Evolutionary conservation across 2,329 filamentous ascomycete genomes (phyloP).

Genomic region (Claviceps africana): DNA sequence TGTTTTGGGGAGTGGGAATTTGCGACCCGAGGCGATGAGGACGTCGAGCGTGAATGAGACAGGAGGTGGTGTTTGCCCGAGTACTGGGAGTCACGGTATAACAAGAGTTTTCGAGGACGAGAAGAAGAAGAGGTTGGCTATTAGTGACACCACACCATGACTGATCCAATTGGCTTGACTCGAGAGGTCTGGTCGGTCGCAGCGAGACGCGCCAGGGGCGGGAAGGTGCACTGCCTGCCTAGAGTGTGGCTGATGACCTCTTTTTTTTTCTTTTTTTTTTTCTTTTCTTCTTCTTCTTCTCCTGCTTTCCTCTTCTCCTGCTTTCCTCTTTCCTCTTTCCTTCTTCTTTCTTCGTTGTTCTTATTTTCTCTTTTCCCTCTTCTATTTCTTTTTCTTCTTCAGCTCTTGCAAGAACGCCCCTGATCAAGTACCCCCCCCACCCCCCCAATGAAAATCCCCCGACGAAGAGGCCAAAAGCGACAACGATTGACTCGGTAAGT

Average conservation of each 20-base stretch:
- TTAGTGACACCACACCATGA: not conserved
- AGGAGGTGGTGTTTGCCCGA: not conserved
- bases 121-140: not conserved
- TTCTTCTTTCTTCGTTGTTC: not conserved
- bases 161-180: not conserved
- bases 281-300: too few relatives aligned
- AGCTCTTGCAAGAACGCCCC: too few relatives aligned
- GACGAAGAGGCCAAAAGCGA: too few relatives aligned
- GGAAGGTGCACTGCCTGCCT: not conserved
- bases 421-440: too few relatives aligned
- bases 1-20: not conserved
- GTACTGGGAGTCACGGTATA: not conserved
- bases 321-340: not conserved
- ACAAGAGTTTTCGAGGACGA: not conserved
- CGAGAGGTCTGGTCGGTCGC: not conserved
- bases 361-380: not conserved
- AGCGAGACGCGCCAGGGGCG: not conserved
- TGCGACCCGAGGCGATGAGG: not conserved
- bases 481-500: too few relatives aligned
- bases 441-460: not conserved
- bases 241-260: not conserved
- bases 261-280: not conserved
- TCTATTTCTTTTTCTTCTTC: not conserved
- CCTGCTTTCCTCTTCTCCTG: too few relatives aligned
- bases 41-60: not conserved